Evolutionary conservation across 768 basidiomycete species (phyloP), one percentile per base, ranked within the genome.

Genomic region (Naganishia randhawae): DNA sequence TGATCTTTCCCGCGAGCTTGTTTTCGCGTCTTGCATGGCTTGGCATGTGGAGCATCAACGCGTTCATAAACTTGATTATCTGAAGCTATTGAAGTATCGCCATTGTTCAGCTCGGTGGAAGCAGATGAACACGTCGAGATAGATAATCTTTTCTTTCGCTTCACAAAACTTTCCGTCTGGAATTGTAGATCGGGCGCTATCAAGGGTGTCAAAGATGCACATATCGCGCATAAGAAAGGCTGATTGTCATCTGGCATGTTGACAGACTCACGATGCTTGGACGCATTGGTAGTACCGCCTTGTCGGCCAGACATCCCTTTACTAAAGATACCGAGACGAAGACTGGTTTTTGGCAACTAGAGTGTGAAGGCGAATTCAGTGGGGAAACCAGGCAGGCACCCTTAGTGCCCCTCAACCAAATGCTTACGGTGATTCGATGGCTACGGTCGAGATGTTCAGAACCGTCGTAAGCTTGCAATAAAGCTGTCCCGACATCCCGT

Each of bases 151-250:
- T 22, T 39, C 25, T 25, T 61, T 35, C 57, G 57, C 41, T 61
- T 61, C 25, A 61, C 10, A 39, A 61, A 61, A 29, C 22, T 61
- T 25, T 61, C 57, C n/a, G 39, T 41, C 29, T 61, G 57, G 27
- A 61, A 61, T 19, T 41, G 57, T 7, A 61, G 37, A 61, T 61
- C 57, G 29, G 57, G 57, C 16, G 57, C 57, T 61, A 14, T 42
- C 37, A 25, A 25, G 5, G 3, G 13, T 14, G 22, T 13, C n/a
- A 25, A 13, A 22, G n/a, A n/a, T n/a, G 10, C 29, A 61, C 6
- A 11, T 7, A 13, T n/a, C 9, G n/a, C 33, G 11, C n/a, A 11
- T 55, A 19, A 48, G 45, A n/a, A n/a, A 48, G 19, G 45, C 45
- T 1, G 7, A 1, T n/a, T 13, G 32, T 14, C 14, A 2, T 27